phyloP scores from a whole-genome alignment of 2,329 filamentous ascomycete species.

The Fusarium devonianum region DNA sequence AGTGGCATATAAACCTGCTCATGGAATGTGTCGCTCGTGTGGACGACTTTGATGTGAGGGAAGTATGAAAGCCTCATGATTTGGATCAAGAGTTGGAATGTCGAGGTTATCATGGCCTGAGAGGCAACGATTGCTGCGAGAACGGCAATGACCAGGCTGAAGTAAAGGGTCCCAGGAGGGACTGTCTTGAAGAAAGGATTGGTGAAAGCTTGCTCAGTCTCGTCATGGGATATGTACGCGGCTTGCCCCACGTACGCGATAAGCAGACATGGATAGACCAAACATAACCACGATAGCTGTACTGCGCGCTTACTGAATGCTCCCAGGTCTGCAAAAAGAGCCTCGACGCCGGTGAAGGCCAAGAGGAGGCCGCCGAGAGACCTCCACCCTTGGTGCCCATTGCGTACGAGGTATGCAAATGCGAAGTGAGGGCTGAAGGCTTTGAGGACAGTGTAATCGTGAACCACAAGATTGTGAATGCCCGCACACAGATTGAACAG shows the following conservation, averaged over 20 bases:
- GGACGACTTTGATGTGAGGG: slow-evolving; percentile 75
- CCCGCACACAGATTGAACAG: slow-evolving; percentile 68
- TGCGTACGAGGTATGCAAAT: slow-evolving; percentile 65
- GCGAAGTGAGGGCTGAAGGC: slow-evolving; percentile 67
- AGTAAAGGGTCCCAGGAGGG: slow-evolving; percentile 72
- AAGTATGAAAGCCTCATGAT: slow-evolving; percentile 77
- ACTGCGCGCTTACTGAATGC: slow-evolving; percentile 75
- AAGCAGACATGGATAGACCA: slow-evolving; percentile 71
- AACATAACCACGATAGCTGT: slow-evolving; percentile 75
- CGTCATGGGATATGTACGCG: slow-evolving; percentile 69
- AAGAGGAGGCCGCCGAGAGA: slow-evolving; percentile 75
- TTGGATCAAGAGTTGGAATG: slow-evolving; percentile 73
- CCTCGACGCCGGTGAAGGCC: slow-evolving; percentile 80
- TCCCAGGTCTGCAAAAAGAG: slow-evolving; percentile 79
- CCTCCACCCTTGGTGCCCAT: slow-evolving; percentile 67
- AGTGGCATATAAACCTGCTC: slow-evolving; percentile 80
- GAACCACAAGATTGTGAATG: slow-evolving; percentile 65
- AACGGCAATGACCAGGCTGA: slow-evolving; percentile 72
- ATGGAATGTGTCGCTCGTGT: slow-evolving; percentile 74
- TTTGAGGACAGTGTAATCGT: slow-evolving; percentile 62
- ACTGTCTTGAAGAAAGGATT: slow-evolving; percentile 79
- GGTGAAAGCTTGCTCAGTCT: slow-evolving; percentile 51
- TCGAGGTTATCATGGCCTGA: slow-evolving; percentile 79
- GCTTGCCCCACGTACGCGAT: slow-evolving; percentile 77
- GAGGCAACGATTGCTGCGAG: slow-evolving; percentile 77